Evolutionary conservation across 1,139 yeast genomes (phyloP).

Genomic region (Kurtzmaniella quercitrusa): DNA sequence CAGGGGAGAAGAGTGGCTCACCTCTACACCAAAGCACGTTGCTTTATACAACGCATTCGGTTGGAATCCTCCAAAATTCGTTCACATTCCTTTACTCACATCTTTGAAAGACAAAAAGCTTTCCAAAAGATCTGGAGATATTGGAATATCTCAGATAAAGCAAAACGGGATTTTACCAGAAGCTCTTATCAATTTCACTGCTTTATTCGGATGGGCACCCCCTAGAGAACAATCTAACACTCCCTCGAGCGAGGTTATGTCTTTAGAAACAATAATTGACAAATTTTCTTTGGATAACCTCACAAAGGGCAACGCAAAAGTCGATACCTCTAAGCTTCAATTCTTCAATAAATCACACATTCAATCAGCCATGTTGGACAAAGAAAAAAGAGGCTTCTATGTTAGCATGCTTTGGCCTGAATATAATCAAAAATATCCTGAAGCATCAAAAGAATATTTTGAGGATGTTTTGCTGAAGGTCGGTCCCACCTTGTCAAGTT

Average conservation of each 20-base stretch:
- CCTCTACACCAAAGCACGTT: slow-evolving; percentile 92
- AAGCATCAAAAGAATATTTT: slow-evolving; percentile 15
- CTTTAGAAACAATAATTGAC: slow-evolving; percentile 48
- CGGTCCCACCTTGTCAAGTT: slow-evolving; percentile 39
- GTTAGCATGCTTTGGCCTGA: slow-evolving; percentile 26
- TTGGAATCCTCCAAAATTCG: slow-evolving; percentile 76
- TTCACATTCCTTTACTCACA: slow-evolving; percentile 89
- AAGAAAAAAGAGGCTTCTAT: slow-evolving; percentile 25
- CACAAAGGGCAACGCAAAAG: slow-evolving; percentile 93
- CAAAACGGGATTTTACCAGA: slow-evolving; percentile 74
- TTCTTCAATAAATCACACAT: slow-evolving; percentile 74
- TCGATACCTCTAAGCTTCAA: slow-evolving; percentile 68
- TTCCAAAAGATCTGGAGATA: slow-evolving; percentile 82
- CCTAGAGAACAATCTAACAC: slow-evolving; percentile 50
- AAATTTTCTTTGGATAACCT: slow-evolving; percentile 59
- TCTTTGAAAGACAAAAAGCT: slow-evolving; percentile 72
- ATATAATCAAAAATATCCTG: slow-evolving; percentile 12
- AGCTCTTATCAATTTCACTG: slow-evolving; percentile 82
- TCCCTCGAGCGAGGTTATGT: slow-evolving; percentile 57
- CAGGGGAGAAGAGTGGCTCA: slow-evolving; percentile 96
- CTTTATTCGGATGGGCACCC: slow-evolving; percentile 94
- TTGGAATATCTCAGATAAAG: slow-evolving; percentile 59
- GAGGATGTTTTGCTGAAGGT: slow-evolving; percentile 23
- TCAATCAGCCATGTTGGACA: slow-evolving; percentile 30
- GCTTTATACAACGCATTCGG: slow-evolving; percentile 84